Evolutionary conservation across 2,329 filamentous ascomycete genomes (phyloP).

Genomic region (Aureobasidium zeae): DNA sequence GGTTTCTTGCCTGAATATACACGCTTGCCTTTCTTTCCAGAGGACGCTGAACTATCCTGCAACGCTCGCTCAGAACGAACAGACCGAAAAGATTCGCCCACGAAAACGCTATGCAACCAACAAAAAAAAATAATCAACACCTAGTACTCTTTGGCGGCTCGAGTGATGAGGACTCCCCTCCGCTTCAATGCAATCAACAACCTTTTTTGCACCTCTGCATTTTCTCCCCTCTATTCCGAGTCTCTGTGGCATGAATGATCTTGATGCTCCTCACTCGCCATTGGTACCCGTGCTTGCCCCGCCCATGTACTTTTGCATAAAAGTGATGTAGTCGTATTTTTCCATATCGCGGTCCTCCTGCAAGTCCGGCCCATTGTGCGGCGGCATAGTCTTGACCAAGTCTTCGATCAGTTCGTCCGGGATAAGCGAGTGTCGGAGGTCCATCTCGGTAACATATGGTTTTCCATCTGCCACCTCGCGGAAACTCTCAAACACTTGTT

Average conservation of each 20-base stretch:
- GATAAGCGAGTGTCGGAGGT: conserved; percentile 86
- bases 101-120: background rate
- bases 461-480: conserved; percentile 96
- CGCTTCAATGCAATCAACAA: background rate
- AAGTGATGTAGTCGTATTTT: conserved; percentile 93
- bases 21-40: too few relatives aligned
- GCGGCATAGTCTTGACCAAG: conserved; percentile 75
- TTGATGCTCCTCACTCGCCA: background rate
- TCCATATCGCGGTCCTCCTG: conserved; percentile 72
- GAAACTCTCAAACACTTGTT: conserved; percentile 98
- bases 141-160: too few relatives aligned
- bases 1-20: too few relatives aligned
- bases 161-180: too few relatives aligned
- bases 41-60: too few relatives aligned
- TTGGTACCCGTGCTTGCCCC: conserved; percentile 2
- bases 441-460: conserved; percentile 96
- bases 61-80: too few relatives aligned
- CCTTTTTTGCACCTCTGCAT: background rate
- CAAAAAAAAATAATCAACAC: background rate
- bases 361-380: conserved; percentile 74
- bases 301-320: conserved; percentile 69
- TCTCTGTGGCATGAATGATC: too few relatives aligned
- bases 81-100: too few relatives aligned
- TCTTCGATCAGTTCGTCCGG: conserved; percentile 96
- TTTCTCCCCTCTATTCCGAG: background rate